Conservation (phyloP, 179 eudicot species). For the Patellifolia procumbens region DNA sequence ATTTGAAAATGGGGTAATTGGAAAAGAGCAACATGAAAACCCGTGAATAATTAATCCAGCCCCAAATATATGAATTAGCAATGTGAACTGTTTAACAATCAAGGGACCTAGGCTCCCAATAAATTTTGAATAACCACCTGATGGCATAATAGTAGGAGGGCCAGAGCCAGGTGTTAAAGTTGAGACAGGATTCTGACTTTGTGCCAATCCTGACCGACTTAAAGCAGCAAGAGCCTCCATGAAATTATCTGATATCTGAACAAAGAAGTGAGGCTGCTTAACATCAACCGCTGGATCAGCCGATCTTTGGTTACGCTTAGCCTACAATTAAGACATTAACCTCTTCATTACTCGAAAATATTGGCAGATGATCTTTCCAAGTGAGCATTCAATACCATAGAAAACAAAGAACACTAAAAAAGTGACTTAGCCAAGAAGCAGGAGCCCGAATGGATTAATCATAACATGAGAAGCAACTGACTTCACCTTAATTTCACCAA, state of each 20-base stretch:
- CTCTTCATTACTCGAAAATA: slow-evolving; percentile 6
- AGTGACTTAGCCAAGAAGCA: background rate
- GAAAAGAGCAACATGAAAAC: background rate
- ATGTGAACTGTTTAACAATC: background rate
- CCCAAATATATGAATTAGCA: background rate
- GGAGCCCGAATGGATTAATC: background rate
- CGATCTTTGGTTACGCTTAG: slow-evolving; percentile 66
- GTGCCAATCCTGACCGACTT: slow-evolving; percentile 51
- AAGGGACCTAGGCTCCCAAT: background rate
- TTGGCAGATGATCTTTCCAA: background rate
- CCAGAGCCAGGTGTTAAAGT: slow-evolving; percentile 62
- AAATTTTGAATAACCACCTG: slow-evolving; percentile 43
- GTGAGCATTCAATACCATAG: background rate
- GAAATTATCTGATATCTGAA: slow-evolving; percentile 76
- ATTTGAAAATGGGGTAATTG: background rate
- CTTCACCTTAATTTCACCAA: background rate
- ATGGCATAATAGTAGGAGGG: slow-evolving; percentile 53
- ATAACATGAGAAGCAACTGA: slow-evolving; percentile 14
- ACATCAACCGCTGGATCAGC: slow-evolving; percentile 71
- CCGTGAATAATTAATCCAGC: background rate
- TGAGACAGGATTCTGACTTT: slow-evolving; percentile 57
- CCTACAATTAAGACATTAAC: slow-evolving; percentile 42
- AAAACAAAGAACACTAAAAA: background rate
- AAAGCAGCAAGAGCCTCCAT: slow-evolving; percentile 89
- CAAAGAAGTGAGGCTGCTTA: slow-evolving; percentile 77